These are phyloP conservation scores for Stephania yunnanensis DNA, from an alignment of 164 flowering plant species.

Conservation along the genomic window DNA sequence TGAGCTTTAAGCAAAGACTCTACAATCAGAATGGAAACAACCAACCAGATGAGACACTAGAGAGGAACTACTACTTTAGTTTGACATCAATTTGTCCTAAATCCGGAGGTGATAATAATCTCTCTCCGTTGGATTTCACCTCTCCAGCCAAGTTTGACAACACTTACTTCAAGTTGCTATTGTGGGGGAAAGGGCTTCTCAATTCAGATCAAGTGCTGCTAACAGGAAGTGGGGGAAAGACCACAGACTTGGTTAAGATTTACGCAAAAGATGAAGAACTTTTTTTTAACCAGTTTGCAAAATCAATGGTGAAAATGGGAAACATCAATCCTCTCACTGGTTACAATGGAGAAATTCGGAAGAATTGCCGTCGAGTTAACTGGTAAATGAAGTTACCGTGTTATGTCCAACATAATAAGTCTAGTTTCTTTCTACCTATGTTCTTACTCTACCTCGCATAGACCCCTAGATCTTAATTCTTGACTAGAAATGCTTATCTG, in stretches of 20 bases:
- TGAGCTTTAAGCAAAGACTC: conserved; percentile 72
- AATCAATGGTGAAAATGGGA: conserved; percentile 91
- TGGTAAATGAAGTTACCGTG: conserved; percentile 5
- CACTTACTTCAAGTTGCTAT: conserved; percentile 70
- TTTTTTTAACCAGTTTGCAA: conserved; percentile 67
- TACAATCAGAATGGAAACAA: conserved; percentile 79
- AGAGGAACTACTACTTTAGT: conserved; percentile 41
- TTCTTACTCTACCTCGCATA: not conserved
- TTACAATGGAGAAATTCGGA: conserved; percentile 65
- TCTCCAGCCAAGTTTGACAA: conserved; percentile 78
- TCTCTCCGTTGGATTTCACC: conserved; percentile 66
- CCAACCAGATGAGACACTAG: conserved; percentile 73
- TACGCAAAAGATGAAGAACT: conserved; percentile 60
- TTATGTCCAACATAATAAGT: not conserved
- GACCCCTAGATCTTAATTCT: not conserved
- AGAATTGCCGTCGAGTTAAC: conserved; percentile 47
- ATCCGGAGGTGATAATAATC: conserved; percentile 79
- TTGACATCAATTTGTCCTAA: conserved; percentile 62
- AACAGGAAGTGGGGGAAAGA: conserved; percentile 44
- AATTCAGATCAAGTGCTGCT: conserved; percentile 75
- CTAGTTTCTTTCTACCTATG: conserved; percentile 1
- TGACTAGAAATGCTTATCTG: not conserved
- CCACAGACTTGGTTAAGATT: conserved; percentile 46
- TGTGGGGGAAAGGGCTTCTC: conserved; percentile 74
- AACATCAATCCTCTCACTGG: conserved; percentile 66